Base-by-base conservation (phyloP, 306 rosid species). In the Cucurbita maxima region DNA sequence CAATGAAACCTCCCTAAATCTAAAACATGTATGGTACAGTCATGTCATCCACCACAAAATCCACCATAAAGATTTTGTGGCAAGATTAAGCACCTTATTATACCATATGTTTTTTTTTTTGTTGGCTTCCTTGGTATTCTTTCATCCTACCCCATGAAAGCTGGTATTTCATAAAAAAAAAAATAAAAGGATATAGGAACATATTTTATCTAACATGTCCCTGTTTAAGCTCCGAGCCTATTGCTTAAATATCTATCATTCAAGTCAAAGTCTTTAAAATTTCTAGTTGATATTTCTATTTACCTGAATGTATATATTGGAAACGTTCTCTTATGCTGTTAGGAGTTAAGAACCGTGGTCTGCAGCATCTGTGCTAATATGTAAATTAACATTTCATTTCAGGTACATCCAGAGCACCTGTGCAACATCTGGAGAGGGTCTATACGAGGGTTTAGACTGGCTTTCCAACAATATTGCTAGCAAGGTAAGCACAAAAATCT, bases 381-480 rank as follows among this genome's bases (percentile, higher is more conserved):
- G 18, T 8, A 44, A 74, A 67, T 54, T 4, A 50, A 75, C 60
- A 64, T 72, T 79, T 70, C 75, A 76, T 86, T 77, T 77, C 87
- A 86, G 93, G 93, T 88, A 86, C 80, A 88, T 88, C 74, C 92
- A 88, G 83, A 88, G 90, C 84, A 88, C 92, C 13, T 88, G 92
- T 70, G 92, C 92, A 71, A 88, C 93, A 48, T 88, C 93, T 82
- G 93, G 93, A 81, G 93, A 88, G 81, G 93, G 93, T 67, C 87
- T 86, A 44, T 88, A 88, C 37, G 90, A 88, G 83, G 91, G 91
- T 74, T 76, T 87, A 75, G 91, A 87, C 0, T 87, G 91, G 88
- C 91, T 87, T 73, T 87, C 91, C 67, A 84, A 84, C 87, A 87
- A 87, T 71, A 88, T 88, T 76, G 90, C 90, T 73, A 86, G 78